These are phyloP conservation scores for Coleophoma cylindrospora DNA, from an alignment of 2,329 filamentous ascomycete genomes.

Conservation along the genomic window DNA sequence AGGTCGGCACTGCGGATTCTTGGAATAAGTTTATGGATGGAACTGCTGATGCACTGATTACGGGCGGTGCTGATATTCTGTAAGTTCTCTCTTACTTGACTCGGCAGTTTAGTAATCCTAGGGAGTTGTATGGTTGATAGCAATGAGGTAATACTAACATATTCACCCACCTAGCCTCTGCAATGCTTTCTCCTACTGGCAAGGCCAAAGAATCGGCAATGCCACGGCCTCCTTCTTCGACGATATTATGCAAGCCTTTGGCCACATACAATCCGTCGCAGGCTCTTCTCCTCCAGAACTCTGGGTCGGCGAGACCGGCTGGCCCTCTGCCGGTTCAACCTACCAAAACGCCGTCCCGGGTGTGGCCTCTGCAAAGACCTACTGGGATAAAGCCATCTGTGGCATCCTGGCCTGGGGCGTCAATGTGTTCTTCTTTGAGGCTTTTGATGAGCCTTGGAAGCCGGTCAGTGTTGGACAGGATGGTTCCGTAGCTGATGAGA, in stretches of 20 bases:
- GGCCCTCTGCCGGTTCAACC: slow-evolving; percentile 59
- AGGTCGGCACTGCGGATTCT: slow-evolving; percentile 63
- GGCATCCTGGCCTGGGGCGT: slow-evolving; percentile 59
- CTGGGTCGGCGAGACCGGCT: slow-evolving; percentile 65
- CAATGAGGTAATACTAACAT: too few relatives aligned
- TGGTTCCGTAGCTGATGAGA: slow-evolving; percentile 57
- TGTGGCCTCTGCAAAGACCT: slow-evolving; percentile 51
- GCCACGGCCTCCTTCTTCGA: slow-evolving; percentile 57
- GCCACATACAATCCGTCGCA: slow-evolving; percentile 54
- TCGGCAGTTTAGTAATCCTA: slow-evolving; percentile 2
- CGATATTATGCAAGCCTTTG: slow-evolving; percentile 59
- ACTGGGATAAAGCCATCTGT: slow-evolving; percentile 59
- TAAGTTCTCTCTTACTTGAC: not conserved
- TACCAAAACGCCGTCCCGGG: slow-evolving; percentile 58
- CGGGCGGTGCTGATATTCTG: slow-evolving; percentile 48
- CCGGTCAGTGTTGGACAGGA: slow-evolving; percentile 57
- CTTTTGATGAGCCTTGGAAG: slow-evolving; percentile 71
- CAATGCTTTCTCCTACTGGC: slow-evolving; percentile 73
- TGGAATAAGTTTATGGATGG: slow-evolving; percentile 71
- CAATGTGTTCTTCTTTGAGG: slow-evolving; percentile 70
- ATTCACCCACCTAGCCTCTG: slow-evolving; percentile 32
- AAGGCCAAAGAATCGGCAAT: slow-evolving; percentile 52
- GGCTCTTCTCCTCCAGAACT: slow-evolving; percentile 52
- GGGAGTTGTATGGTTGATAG: slow-evolving; percentile 18
- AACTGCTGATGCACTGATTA: slow-evolving; percentile 59